Base-by-base conservation (phyloP, 768 basidiomycete species). In the Termitomyces sp. region DNA sequence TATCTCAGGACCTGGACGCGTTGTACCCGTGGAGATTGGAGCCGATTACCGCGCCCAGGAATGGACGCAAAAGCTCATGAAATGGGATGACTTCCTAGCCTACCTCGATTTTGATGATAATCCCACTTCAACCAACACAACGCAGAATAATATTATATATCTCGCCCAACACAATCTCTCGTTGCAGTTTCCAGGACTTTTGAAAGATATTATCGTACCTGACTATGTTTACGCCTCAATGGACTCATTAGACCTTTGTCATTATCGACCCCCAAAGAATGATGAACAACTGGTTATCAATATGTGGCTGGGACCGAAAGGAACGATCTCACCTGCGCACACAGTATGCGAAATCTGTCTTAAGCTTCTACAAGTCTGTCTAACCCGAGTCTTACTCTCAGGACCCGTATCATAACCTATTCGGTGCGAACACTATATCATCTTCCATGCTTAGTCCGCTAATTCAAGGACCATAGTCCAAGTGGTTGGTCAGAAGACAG, bases 351-450 rank as follows among this genome's bases (percentile, higher is more conserved):
- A 59, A 55, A 45, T 56, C 22, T 58, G 45, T 28, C 55, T n/a
- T n/a, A n/a, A n/a, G n/a, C n/a, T 10, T 62, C 29, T 55, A 29
- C 54, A 51, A 60, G 55, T 22, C 22, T 34, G 60, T 41, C 15
- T 45, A 31, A 52, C 46, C 48, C 49, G 28, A 44, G 12, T 18
- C 36, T 33, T n/a, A 36, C 41, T 55, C 47, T 36, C 58, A 96
- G 93, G 96, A 99, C 67, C 95, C 95, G 3, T 97, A 87, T 72
- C 92, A 83, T 74, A 99, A 99, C 69, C 80, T 88, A 60, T 98
- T 92, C 69, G 85, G 94, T 94, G 71, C 41, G 59, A 33, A 44
- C 47, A 59, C 54, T 41, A 2, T 24, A 26, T 28, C 9, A 10
- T 20, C 22, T 29, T n/a, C 9, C 9, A 20, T 51, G 8, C 3